Conservation (phyloP, 108 stramenopile species). For the Schizochytrium sp. region DNA sequence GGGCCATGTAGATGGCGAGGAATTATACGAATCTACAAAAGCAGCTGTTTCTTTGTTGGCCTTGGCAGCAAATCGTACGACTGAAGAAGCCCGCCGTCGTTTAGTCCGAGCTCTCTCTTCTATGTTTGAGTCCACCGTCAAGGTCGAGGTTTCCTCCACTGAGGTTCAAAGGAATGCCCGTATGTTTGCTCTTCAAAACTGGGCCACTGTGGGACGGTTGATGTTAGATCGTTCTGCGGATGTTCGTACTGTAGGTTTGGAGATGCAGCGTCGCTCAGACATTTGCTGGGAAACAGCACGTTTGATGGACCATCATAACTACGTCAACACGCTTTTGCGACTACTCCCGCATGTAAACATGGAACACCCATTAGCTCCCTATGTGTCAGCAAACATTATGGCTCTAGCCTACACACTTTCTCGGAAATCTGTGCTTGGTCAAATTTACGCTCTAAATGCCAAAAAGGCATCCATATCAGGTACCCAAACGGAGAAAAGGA, state of each 20-base stretch:
- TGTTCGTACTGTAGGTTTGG: not conserved
- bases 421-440: not conserved
- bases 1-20: not conserved
- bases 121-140: not conserved
- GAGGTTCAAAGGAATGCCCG: not conserved
- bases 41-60: not conserved
- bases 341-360: not conserved
- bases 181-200: conserved; percentile 26
- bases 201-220: conserved; percentile 30
- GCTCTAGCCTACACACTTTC: conserved; percentile 15
- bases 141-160: not conserved
- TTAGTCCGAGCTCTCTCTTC: not conserved
- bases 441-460: not conserved
- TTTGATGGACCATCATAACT: conserved; percentile 22
- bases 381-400: conserved; percentile 12
- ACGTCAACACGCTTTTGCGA: not conserved
- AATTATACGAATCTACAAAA: not conserved
- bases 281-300: conserved; percentile 42
- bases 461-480: not conserved
- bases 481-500: too few species aligned
- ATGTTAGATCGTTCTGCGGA: not conserved
- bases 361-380: conserved; percentile 30
- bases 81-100: conserved; percentile 1
- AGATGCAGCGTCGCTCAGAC: not conserved
- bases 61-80: not conserved